Evolutionary conservation across 257 asterid species (phyloP), one percentile per base, ranked within the genome.

Genomic region (Cynanchum wilfordii): DNA sequence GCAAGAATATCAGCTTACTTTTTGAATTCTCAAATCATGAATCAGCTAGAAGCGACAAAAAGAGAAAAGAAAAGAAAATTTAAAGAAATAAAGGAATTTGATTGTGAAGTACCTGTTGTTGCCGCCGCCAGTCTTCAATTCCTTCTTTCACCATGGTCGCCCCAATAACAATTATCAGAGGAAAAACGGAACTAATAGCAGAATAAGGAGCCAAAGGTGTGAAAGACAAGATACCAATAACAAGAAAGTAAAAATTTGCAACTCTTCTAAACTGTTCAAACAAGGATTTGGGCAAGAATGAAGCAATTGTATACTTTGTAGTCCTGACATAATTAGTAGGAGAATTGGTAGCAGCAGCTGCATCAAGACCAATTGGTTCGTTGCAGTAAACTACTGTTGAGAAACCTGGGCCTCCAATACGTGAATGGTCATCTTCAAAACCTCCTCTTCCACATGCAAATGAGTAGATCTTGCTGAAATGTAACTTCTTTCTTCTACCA

Each of bases 181-280:
- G 98, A 74, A 88, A 4, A 52, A 93, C 75, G 27, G 95, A 83
- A 81, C 96, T 90, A 33, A 86, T 81, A 68, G 97, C 89, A 72
- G 88, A 69, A 20, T 86, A 90, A 58, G 98, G 97, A 9, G 96
- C 93, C 60, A 90, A 81, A 0, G 73, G 3, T 29, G 98, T 93
- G 82, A 93, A 90, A 33, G 98, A 73, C 86, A 93, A 74, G 60
- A 77, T 64, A n/a, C 87, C 98, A 63, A 80, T 79, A 52, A 93
- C 93, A 66, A 93, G 89, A 75, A 93, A 93, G 85, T 77, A 93
- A 66, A 93, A 93, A 59, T 93, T 93, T 33, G 98, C 98, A 52
- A 90, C 97, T 71, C 98, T 90, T 66, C 98, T 86, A 73, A 93
- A 93, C 89, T 93, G 98, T 82, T 93, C 98, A 82, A 90, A 93